These are phyloP conservation scores for Petunia axillaris DNA, from an alignment of 257 asterid species.

Conservation along the genomic window DNA sequence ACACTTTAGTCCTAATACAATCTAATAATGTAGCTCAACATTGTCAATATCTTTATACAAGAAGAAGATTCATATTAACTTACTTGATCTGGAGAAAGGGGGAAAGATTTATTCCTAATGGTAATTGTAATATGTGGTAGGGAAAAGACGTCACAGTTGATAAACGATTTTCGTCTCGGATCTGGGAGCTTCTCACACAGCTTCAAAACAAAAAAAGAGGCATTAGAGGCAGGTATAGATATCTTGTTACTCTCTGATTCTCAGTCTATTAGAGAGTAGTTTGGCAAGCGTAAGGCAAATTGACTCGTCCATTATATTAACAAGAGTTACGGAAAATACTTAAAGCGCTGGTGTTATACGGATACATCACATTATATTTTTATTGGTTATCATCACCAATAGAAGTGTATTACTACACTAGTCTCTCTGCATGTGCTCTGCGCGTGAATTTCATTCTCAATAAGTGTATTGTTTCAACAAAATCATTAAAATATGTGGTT, in stretches of 20 bases:
- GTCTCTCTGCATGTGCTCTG: too few relatives aligned
- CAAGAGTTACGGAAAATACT: background rate
- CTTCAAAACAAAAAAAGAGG: conserved; percentile 23
- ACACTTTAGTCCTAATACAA: too few relatives aligned
- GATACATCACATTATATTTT: background rate
- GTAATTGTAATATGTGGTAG: conserved; percentile 39
- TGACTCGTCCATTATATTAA: background rate
- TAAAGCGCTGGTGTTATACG: background rate
- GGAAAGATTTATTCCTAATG: conserved; percentile 36
- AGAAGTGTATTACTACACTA: too few relatives aligned
- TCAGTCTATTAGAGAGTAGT: background rate
- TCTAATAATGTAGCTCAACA: too few relatives aligned
- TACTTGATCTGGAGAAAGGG: conserved; percentile 44
- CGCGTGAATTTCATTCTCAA: too few relatives aligned
- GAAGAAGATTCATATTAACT: background rate
- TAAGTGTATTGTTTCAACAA: too few relatives aligned
- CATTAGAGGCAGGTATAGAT: background rate
- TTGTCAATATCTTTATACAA: too few relatives aligned
- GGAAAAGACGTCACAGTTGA: conserved; percentile 35
- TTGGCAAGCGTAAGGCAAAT: background rate
- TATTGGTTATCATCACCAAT: too few relatives aligned
- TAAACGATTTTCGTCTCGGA: conserved; percentile 35
- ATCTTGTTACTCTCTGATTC: background rate
- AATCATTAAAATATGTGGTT: too few relatives aligned
- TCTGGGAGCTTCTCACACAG: conserved; percentile 41